Base-by-base conservation (phyloP, 2,329 filamentous ascomycete species). In the Ophiostoma sp. region DNA sequence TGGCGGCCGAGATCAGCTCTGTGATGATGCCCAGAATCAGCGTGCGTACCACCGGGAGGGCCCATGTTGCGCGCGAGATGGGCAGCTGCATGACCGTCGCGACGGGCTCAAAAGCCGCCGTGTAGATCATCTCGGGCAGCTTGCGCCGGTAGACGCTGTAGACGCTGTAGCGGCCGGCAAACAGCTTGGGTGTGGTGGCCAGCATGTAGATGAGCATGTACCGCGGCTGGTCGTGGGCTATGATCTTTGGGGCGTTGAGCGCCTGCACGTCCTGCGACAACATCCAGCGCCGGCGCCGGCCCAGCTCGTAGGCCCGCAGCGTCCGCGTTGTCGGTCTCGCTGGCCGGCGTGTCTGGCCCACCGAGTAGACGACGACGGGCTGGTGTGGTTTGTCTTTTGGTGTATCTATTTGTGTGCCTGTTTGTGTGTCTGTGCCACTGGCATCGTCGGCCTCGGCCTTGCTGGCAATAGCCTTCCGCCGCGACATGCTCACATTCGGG, bases 101-200 rank as follows among this genome's bases (percentile, higher is more conserved):
- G 5, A 97, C 82, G 0, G 94, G 89, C 73, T 97, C 94, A 69
- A 96, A 87, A 36, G 95, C 84, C 67, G 89, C 86, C 72, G 90
- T 89, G 74, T 94, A 87, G 1, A 92, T 88, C 52, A 97, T 83
- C 66, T 89, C 90, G 66, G 94, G 90, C 3, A 98, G 85, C 79
- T 97, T 95, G 75, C 86, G 83, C 72, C 87, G 85, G 8, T 95
- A 80, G 73, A 95, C 88, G 48, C 86, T 84, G 6, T 85, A 81
- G 10, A 87, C 84, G 0, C 84, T 82, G 72, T 89, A 82, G 7
- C 84, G 83, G 7, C 85, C 81, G 4, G 87, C 89, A 67, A 85
- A 81, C 1, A 96, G 85, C 4, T 85, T 82, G 0, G 88, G 86
- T 1, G 86, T 83, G 69, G 87, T 83, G 2, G 86, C 86, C 7